Base-by-base conservation (phyloP, 495 filamentous ascomycete genomes). In the Talaromyces nanjingensis region DNA sequence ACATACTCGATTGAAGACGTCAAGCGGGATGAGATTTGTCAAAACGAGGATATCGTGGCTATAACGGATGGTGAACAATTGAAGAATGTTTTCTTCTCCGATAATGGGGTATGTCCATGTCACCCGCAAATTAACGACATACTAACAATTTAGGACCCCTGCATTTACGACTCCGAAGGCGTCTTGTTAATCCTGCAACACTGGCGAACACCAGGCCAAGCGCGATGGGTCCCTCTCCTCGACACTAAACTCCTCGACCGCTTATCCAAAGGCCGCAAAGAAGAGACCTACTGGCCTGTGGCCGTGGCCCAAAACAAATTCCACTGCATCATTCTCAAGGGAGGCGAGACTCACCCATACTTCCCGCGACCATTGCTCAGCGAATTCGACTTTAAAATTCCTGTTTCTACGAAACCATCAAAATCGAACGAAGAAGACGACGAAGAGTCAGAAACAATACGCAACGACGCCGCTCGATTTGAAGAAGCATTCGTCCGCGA, bases 301-400 rank as follows among this genome's bases (percentile, higher is more conserved):
- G 94, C 93, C 9, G 93, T 97, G 2, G 92, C 92, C 16, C 86
- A 93, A 66, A 83, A 88, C 66, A 96, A 90, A 70, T 98, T 98
- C 74, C 93, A 98, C 78, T 98, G 96, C 76, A 97, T 98, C 74
- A 98, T 98, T 67, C 88, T 98, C 67, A 98, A 98, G 76, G 94
- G 94, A 62, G 89, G 88, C 12, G 96, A 98, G 69, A 83, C 88
- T 70, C 86, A 97, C 72, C 94, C 94, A 3, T 97, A 96, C 79
- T 98, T 97, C 78, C 94, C 94, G 0, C 88, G 91, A 5, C 92
- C 94, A 0, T 77, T 97, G 49, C 89, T 98, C 42, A 90, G 86
- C 64, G 94, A 98, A 74, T 98, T 98, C 69, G 91, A 93, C 47
- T 96, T 98, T 77, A 82, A 86, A 54, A 84, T 98, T 24, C 94